Percentiles rank a stretch among this genome's conserved stretches.
These are phyloP conservation scores for Alternaria rosae DNA, from an alignment of 2,329 filamentous ascomycete species.

Conservation along the genomic window DNA sequence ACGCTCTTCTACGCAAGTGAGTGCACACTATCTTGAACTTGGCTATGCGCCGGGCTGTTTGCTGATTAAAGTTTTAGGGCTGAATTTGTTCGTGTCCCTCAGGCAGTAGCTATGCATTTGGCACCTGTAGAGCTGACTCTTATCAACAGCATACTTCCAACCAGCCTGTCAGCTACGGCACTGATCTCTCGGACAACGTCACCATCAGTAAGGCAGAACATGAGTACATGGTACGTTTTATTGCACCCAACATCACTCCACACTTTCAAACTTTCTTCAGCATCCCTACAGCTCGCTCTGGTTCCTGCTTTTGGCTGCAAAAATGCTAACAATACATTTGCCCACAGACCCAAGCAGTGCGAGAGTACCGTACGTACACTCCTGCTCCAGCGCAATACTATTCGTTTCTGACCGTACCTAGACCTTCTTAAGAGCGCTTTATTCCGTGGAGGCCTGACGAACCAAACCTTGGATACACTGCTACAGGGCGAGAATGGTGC, in stretches of 20 bases:
- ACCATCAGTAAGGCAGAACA: slow-evolving; percentile 69
- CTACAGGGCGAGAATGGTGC: slow-evolving; percentile 42
- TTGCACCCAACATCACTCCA: background rate
- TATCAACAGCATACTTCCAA: slow-evolving; percentile 50
- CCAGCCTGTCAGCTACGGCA: slow-evolving; percentile 48
- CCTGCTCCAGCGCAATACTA: background rate
- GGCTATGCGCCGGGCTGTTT: slow-evolving; percentile 11
- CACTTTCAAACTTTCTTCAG: background rate
- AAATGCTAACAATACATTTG: slow-evolving; percentile 2
- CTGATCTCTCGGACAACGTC: slow-evolving; percentile 52
- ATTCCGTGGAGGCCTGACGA: slow-evolving; percentile 59
- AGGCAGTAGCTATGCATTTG: background rate
- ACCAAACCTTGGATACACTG: slow-evolving; percentile 59
- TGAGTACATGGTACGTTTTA: slow-evolving; percentile 61
- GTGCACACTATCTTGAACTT: slow-evolving; percentile 29
- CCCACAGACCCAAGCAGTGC: slow-evolving; percentile 50
- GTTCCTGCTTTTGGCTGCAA: background rate
- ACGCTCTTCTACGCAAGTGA: slow-evolving; percentile 69
- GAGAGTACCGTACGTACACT: slow-evolving; percentile 62
- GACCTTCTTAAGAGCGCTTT: slow-evolving; percentile 58
- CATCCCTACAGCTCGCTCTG: background rate
- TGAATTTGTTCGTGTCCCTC: slow-evolving; percentile 56
- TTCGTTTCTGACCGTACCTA: slow-evolving; percentile 27
- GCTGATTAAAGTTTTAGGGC: slow-evolving; percentile 50
- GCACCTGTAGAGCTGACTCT: slow-evolving; percentile 5